Base-by-base conservation (phyloP, 1,139 yeast species). In the Sugiyamaella neomexicana region DNA sequence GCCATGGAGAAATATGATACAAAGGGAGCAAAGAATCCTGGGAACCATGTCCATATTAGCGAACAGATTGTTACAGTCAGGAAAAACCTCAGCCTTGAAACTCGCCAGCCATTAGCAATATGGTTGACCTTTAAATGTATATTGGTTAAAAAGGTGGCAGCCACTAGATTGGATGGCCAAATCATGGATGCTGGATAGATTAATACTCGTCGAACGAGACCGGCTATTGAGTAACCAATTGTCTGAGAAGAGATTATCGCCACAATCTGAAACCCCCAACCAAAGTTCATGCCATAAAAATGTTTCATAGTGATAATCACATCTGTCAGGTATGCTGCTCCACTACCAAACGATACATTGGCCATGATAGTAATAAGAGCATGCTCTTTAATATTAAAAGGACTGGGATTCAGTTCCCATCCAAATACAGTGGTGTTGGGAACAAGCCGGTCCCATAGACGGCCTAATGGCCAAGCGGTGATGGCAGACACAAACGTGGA, bases 141-240 rank as follows among this genome's bases (percentile, higher is more conserved):
- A 63, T 82, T 81, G 55, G 86, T 81, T 63, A 83, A 74, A 68
- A 81, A 72, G 62, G 83, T 74, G 7, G 75, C 66, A 8, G 75
- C 66, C 7, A 74, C 75, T 46, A 74, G 68, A 55, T 68, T 73
- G 13, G 80, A 70, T 1, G 90, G 90, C 90, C 90, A 85, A 50
- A 84, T 77, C 71, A 80, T 72, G 52, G 73, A 72, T 20, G 73
- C 68, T 17, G 85, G 85, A 62, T 80, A 81, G 20, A 81, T 74
- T 60, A 84, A 73, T 27, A 82, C 75, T 62, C 80, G 75, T 64
- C 81, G 73, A 47, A 78, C 75, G 57, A 81, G 58, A 46, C 90
- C 90, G 39, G 87, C 87, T 54, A 83, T 68, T 13, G 86, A 82
- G 60, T 82, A 81, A 10, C 89, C 89, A 50, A 84, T 74, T 62